Conservation (phyloP, 164 flowering plant species). For the Magnolia changhungtana region DNA sequence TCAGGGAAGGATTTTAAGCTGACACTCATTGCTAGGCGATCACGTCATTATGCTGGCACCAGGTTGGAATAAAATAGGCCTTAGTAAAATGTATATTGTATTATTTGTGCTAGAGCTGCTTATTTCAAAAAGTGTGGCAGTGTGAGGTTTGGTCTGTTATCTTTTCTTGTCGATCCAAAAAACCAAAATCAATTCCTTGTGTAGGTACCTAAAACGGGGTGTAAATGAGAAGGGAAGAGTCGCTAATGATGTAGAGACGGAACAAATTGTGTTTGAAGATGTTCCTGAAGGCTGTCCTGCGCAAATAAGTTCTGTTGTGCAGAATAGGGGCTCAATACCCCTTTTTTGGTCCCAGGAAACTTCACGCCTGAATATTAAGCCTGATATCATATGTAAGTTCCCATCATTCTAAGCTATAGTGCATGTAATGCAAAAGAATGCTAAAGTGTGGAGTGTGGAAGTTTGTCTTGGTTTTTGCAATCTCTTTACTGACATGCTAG, state of each 20-base stretch:
- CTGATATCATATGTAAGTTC: slow-evolving; percentile 76
- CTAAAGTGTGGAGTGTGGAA: not conserved
- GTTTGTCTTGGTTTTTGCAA: not conserved
- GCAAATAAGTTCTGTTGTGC: slow-evolving; percentile 86
- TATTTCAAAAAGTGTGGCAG: not conserved
- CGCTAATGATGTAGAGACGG: slow-evolving; percentile 99
- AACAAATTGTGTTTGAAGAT: slow-evolving; percentile 87
- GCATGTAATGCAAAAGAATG: not conserved
- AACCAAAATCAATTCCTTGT: not conserved
- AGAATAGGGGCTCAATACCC: slow-evolving; percentile 93
- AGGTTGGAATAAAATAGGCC: slow-evolving; percentile 45
- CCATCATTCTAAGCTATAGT: not conserved
- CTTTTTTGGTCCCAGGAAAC: slow-evolving; percentile 99
- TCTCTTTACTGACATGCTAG: slow-evolving; percentile 12
- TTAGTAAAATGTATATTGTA: not conserved
- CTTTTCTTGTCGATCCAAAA: not conserved
- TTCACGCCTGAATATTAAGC: slow-evolving; percentile 77
- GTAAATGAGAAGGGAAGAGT: slow-evolving; percentile 93
- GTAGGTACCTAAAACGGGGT: slow-evolving; percentile 91
- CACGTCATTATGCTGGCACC: slow-evolving; percentile 98
- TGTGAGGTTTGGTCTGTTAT: not conserved
- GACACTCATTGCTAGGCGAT: slow-evolving; percentile 93
- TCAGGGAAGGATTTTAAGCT: slow-evolving; percentile 64
- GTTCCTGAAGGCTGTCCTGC: slow-evolving; percentile 50
- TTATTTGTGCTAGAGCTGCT: not conserved